A percentile compares a stretch with the other conserved stretches of the same genome.
phyloP scores from a whole-genome alignment of 2,329 filamentous ascomycete genomes.

The Xylariaceae sp. region DNA sequence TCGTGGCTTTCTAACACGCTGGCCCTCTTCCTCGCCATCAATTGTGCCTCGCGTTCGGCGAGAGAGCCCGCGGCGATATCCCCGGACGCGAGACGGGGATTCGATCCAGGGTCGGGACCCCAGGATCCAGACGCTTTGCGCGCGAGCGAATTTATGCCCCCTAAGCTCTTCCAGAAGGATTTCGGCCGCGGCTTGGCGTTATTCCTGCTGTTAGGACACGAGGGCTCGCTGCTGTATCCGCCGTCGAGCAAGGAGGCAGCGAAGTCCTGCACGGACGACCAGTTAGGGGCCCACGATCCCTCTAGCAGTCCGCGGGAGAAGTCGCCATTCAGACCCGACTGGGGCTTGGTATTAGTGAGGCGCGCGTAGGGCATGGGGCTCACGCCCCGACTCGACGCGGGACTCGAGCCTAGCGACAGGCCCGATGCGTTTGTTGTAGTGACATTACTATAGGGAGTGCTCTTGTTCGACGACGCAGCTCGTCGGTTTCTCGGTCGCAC shows the following conservation, averaged over 20 bases:
- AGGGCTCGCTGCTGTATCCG: constrained; percentile 33
- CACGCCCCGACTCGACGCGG: constrained; percentile 39
- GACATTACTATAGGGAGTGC: constrained; percentile 22
- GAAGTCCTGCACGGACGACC: constrained; percentile 52
- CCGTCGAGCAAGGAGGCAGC: constrained; percentile 42
- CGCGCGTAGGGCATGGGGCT: constrained; percentile 46
- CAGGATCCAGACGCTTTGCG: constrained; percentile 36
- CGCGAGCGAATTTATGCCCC: constrained; percentile 22
- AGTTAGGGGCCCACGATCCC: constrained; percentile 49
- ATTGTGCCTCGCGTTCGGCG: constrained; percentile 47
- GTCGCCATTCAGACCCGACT: constrained; percentile 25
- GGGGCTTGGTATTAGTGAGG: constrained; percentile 29
- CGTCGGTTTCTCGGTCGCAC: constrained; percentile 49
- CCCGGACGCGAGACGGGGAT: constrained; percentile 36
- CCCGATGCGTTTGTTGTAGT: constrained; percentile 27
- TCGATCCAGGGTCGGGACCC: constrained; percentile 46
- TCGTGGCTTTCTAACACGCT: constrained; percentile 58
- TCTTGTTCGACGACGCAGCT: constrained; percentile 30
- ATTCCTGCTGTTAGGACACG: constrained; percentile 30
- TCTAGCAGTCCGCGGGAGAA: constrained; percentile 42
- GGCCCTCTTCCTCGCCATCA: constrained; percentile 52
- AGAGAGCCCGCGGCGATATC: constrained; percentile 52
- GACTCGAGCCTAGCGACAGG: constrained; percentile 36
- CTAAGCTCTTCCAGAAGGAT: constrained; percentile 30
- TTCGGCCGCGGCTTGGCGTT: constrained; percentile 29